Evolutionary conservation across 768 basidiomycete species (phyloP).

Genomic region (Mycena galericulata): DNA sequence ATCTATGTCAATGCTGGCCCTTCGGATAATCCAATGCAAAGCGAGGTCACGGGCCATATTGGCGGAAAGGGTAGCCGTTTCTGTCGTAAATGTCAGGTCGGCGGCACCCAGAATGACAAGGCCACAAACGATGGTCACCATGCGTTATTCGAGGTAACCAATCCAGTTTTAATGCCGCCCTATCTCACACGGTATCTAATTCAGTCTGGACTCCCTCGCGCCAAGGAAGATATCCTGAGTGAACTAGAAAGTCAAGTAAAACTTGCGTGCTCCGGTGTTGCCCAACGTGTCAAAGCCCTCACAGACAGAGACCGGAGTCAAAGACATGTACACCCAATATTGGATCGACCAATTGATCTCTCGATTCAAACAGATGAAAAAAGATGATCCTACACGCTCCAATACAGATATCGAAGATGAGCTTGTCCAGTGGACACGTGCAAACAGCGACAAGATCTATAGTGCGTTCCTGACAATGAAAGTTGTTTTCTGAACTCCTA

Average conservation of each 20-base stretch:
- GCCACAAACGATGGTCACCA: no score
- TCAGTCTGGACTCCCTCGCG: constrained; percentile 41
- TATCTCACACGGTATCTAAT: neutral
- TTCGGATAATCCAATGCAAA: no score
- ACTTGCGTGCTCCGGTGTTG: constrained; percentile 46
- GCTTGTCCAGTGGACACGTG: neutral
- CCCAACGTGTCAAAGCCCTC: constrained; percentile 39
- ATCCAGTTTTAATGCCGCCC: no score
- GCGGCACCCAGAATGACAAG: no score
- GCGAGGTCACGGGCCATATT: no score
- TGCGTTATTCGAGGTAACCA: constrained; percentile 7
- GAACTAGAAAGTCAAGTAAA: constrained; percentile 46
- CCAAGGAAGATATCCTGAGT: constrained; percentile 32
- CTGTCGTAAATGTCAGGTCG: no score
- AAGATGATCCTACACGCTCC: neutral
- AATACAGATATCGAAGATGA: neutral
- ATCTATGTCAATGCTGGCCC: no score
- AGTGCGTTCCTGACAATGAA: neutral
- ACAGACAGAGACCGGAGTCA: constrained; percentile 51
- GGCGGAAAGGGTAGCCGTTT: no score
- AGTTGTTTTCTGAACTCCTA: neutral
- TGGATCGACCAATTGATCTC: constrained; percentile 42
- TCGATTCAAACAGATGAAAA: constrained; percentile 34
- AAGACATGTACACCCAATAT: no score
- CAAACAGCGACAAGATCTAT: neutral